Conservation (phyloP, 257 asterid genomes). For the Paulownia fortunei region DNA sequence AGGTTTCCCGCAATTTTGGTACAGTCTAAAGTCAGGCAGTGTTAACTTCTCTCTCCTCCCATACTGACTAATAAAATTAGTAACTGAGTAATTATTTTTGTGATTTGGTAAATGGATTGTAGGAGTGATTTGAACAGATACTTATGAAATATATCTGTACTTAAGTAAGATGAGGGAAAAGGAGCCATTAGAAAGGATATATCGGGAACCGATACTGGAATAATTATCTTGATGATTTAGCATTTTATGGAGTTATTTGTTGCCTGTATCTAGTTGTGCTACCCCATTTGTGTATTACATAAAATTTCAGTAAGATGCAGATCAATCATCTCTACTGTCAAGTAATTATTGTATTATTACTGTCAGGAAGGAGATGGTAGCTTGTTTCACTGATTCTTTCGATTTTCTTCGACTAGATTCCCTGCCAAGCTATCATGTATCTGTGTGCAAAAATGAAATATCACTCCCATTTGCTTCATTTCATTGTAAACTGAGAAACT, state of each 20-base stretch:
- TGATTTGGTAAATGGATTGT: slow-evolving; percentile 17
- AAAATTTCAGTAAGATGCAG: no score
- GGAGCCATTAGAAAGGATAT: no score
- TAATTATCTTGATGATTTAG: background rate
- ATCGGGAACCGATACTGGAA: background rate
- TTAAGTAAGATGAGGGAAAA: no score
- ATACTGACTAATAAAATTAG: background rate
- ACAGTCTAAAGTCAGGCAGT: slow-evolving; percentile 37
- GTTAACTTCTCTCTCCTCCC: slow-evolving; percentile 27
- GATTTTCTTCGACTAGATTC: background rate
- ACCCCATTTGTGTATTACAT: background rate
- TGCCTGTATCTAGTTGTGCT: background rate
- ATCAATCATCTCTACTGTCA: no score
- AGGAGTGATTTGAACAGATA: slow-evolving; percentile 3
- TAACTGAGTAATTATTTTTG: slow-evolving; percentile 12
- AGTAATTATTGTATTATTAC: background rate
- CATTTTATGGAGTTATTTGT: background rate
- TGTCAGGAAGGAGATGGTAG: slow-evolving; percentile 8
- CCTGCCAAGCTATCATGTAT: background rate
- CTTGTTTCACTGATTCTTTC: background rate
- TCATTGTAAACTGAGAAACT: background rate
- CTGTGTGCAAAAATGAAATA: background rate
- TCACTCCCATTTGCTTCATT: background rate
- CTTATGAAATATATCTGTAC: background rate
- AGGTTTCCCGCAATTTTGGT: slow-evolving; percentile 64